phyloP scores from a whole-genome alignment of 441 rosid genomes.

The Brassica balearica region DNA sequence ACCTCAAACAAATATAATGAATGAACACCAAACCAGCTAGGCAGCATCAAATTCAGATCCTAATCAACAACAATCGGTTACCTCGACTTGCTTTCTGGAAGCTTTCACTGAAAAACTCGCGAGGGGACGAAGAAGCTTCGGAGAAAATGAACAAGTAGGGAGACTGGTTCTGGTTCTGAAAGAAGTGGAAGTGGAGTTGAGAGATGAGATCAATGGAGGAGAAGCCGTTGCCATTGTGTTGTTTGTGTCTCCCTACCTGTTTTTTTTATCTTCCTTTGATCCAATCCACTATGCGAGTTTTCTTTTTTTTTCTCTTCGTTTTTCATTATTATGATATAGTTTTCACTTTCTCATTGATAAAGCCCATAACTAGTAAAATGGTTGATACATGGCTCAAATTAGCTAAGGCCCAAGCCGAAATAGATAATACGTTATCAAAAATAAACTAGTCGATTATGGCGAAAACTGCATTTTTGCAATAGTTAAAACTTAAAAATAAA shows the following conservation, averaged over 20 bases:
- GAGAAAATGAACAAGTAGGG: slow-evolving; percentile 35
- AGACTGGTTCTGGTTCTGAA: slow-evolving; percentile 39
- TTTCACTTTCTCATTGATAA: not conserved
- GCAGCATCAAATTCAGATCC: not conserved
- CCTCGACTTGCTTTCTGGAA: slow-evolving; percentile 67
- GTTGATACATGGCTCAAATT: not conserved
- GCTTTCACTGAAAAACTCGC: slow-evolving; percentile 54
- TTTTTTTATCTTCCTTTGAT: slow-evolving; percentile 5
- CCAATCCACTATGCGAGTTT: not conserved
- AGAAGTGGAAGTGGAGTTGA: slow-evolving; percentile 40
- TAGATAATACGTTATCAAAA: not conserved
- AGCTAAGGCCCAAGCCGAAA: not conserved
- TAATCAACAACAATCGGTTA: slow-evolving; percentile 13
- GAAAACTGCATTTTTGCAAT: no score
- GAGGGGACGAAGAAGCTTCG: slow-evolving; percentile 46
- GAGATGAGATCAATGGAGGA: slow-evolving; percentile 39
- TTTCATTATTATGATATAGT: not conserved
- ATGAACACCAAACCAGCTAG: not conserved
- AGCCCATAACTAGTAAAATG: not conserved
- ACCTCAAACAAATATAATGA: not conserved
- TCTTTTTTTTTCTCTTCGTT: not conserved
- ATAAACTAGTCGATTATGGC: no score
- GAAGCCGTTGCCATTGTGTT: slow-evolving; percentile 36
- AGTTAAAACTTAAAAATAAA: no score
- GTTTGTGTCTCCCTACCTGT: not conserved